phyloP scores from a whole-genome alignment of 768 basidiomycete species.

The Termitomyces sp. region DNA sequence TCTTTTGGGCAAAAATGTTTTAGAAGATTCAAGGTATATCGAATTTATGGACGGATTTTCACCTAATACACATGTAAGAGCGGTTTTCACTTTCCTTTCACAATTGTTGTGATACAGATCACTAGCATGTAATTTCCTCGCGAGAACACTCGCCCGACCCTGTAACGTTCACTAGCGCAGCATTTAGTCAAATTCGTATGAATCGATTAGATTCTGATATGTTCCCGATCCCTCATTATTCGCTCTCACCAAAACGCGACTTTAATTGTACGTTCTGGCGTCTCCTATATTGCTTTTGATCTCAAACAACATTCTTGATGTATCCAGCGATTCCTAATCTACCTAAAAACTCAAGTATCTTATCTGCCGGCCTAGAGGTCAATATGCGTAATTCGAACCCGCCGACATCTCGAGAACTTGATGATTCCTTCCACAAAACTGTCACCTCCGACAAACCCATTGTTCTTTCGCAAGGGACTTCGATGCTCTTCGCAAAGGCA shows the following conservation, averaged over 20 bases:
- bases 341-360: slow-evolving; percentile 37
- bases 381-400: slow-evolving; percentile 41
- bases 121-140: slow-evolving; percentile 73
- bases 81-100: not conserved
- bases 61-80: slow-evolving; percentile 52
- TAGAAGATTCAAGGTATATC: slow-evolving; percentile 65
- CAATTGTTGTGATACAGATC: not conserved
- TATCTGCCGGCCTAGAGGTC: slow-evolving; percentile 36
- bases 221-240: slow-evolving; percentile 65
- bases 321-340: slow-evolving; percentile 37
- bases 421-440: slow-evolving; percentile 37
- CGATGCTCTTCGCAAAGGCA: slow-evolving; percentile 34
- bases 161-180: slow-evolving; percentile 70
- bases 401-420: slow-evolving; percentile 27
- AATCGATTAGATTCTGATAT: slow-evolving; percentile 65
- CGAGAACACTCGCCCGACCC: slow-evolving; percentile 55
- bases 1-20: slow-evolving; percentile 62
- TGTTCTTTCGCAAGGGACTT: slow-evolving; percentile 26
- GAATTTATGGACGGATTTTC: slow-evolving; percentile 70
- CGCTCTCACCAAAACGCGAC: slow-evolving; percentile 31
- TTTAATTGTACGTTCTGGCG: slow-evolving; percentile 28
- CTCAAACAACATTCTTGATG: not conserved
- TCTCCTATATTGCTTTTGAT: not conserved
- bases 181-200: slow-evolving; percentile 67
- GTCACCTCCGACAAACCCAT: slow-evolving; percentile 20